Evolutionary conservation across 768 basidiomycete species (phyloP).

Genomic region (Clitopilus hobsonii): DNA sequence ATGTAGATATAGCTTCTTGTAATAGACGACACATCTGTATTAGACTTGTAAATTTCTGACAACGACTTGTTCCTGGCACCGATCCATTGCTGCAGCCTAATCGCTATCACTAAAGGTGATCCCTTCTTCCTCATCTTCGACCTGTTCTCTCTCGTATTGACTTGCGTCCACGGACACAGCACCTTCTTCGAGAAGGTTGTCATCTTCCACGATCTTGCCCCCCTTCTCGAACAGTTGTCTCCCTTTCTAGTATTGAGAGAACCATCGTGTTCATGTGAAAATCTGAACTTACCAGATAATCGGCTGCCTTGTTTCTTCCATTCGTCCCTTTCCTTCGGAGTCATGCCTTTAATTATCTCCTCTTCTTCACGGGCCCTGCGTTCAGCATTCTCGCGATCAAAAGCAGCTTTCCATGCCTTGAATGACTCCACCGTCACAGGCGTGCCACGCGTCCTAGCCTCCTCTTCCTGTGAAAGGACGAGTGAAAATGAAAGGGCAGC

Average conservation of each 20-base stretch:
- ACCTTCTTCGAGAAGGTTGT: conserved; percentile 78
- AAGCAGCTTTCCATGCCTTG: conserved; percentile 74
- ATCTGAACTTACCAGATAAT: conserved; percentile 55
- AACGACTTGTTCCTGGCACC: background rate
- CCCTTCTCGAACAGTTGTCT: conserved; percentile 85
- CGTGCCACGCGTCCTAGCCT: conserved; percentile 86
- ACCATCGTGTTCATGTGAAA: background rate
- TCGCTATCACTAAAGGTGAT: conserved; percentile 77
- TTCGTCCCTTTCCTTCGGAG: conserved; percentile 84
- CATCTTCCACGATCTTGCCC: conserved; percentile 75
- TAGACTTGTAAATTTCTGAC: background rate
- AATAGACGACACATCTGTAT: conserved; percentile 3
- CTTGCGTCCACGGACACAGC: conserved; percentile 83
- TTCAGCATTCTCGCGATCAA: conserved; percentile 61
- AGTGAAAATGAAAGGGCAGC: background rate
- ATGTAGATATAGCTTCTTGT: conserved; percentile 4
- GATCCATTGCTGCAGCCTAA: conserved; percentile 21
- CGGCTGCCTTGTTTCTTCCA: conserved; percentile 59
- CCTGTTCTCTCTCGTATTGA: conserved; percentile 73
- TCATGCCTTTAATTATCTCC: conserved; percentile 60
- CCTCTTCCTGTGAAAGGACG: conserved; percentile 60
- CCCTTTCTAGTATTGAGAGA: conserved; percentile 41
- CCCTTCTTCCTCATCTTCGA: conserved; percentile 64
- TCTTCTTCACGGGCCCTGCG: conserved; percentile 72
- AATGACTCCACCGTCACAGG: conserved; percentile 83